phyloP scores from a whole-genome alignment of 352 stramenopile species.

The Pythium phragmitis region DNA sequence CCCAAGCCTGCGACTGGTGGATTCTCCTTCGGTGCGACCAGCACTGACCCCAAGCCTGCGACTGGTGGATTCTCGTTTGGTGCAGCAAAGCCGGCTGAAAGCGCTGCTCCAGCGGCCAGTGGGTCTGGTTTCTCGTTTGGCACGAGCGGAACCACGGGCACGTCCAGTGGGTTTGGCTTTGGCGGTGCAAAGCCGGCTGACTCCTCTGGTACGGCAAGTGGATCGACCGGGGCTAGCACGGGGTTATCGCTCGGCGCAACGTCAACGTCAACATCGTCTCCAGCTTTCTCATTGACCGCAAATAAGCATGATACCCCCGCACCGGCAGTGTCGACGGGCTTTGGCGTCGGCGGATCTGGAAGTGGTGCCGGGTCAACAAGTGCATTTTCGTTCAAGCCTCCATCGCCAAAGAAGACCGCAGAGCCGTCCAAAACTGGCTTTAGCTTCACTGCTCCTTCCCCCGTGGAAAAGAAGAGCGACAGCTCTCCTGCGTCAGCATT shows the following conservation, averaged over 20 bases:
- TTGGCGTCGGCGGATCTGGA: slow-evolving; percentile 22
- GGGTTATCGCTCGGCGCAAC: slow-evolving; percentile 20
- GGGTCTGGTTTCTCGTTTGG: slow-evolving; percentile 19
- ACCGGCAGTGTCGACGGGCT: slow-evolving; percentile 10
- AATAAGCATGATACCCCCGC: slow-evolving; percentile 1
- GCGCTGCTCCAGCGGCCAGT: slow-evolving; percentile 20
- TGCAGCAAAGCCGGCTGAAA: slow-evolving; percentile 22
- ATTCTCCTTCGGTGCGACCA: slow-evolving; percentile 39
- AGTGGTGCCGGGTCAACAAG: slow-evolving; percentile 2
- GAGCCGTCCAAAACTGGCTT: slow-evolving; percentile 22
- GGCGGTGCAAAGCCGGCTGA: slow-evolving; percentile 12
- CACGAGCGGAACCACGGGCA: not conserved
- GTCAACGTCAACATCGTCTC: slow-evolving; percentile 1
- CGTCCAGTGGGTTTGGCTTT: slow-evolving; percentile 19
- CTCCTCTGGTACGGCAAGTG: not conserved
- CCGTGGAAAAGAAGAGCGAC: slow-evolving; percentile 22
- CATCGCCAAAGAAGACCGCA: slow-evolving; percentile 30
- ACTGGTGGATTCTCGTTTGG: slow-evolving; percentile 47
- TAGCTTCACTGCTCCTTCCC: slow-evolving; percentile 16
- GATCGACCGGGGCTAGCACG: not conserved
- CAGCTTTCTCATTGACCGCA: slow-evolving; percentile 24
- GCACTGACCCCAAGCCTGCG: slow-evolving; percentile 9
- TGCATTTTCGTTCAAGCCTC: slow-evolving; percentile 29
- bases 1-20: slow-evolving; percentile 26
- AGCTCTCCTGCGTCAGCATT: slow-evolving; percentile 4